These are phyloP conservation scores for Dactylonectria estremocensis DNA, from an alignment of 2,329 filamentous ascomycete species.

Conservation along the genomic window DNA sequence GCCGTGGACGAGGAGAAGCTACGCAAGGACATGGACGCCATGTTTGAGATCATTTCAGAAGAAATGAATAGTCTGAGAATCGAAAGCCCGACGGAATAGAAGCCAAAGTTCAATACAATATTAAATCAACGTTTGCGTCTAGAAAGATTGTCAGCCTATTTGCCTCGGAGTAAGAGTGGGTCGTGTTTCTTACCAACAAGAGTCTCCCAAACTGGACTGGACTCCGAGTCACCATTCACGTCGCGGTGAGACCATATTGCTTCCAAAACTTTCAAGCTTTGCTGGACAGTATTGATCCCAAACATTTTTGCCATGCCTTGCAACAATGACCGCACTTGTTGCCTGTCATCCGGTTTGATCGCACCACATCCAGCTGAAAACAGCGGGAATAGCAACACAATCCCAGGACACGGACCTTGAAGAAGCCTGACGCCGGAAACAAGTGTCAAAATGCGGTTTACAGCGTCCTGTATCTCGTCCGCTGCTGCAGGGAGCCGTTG, in stretches of 20 bases:
- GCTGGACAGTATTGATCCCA: constrained; percentile 8
- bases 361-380: constrained; percentile 26
- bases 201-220: background rate
- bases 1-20: constrained; percentile 17
- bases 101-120: constrained; percentile 9
- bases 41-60: constrained; percentile 22
- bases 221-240: background rate
- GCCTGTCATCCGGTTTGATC: background rate
- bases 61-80: constrained; percentile 16
- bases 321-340: constrained; percentile 10
- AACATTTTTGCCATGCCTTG: constrained; percentile 1
- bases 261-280: constrained; percentile 8
- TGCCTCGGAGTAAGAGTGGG: too few relatives aligned
- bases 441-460: background rate
- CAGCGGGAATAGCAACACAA: constrained; percentile 17
- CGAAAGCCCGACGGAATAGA: background rate
- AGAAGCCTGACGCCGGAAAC: background rate
- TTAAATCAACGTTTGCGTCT: constrained; percentile 17
- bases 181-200: background rate
- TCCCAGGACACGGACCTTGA: constrained; percentile 9
- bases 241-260: constrained; percentile 14
- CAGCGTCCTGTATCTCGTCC: background rate
- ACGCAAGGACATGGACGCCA: constrained; percentile 21
- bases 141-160: background rate
- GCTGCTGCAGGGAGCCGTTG: background rate